Evolutionary conservation across 2,329 filamentous ascomycete genomes (phyloP).

Genomic region (Botrytis medusae): DNA sequence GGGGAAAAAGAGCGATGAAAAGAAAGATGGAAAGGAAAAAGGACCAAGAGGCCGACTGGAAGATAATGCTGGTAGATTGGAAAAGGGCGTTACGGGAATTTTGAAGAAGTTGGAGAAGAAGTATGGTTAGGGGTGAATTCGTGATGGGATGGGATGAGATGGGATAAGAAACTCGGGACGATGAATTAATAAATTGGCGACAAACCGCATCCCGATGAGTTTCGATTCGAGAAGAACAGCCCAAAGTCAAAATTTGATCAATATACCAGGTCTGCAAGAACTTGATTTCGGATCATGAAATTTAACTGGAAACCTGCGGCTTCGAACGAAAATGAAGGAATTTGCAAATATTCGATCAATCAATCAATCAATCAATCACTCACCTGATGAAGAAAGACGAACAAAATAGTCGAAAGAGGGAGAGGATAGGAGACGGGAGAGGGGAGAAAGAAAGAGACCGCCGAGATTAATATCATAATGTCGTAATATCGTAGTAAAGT

Average conservation of each 20-base stretch:
- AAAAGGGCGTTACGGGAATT: conserved; percentile 70
- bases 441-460: not conserved
- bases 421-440: fast-evolving
- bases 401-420: not conserved
- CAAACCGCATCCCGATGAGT: not conserved
- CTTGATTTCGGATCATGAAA: not conserved
- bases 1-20: not conserved
- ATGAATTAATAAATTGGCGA: not conserved
- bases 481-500: not conserved
- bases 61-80: conserved; percentile 63
- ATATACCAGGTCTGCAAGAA: not conserved
- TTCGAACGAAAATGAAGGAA: not conserved
- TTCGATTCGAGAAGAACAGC: not conserved
- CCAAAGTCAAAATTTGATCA: no score
- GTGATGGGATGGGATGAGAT: not conserved
- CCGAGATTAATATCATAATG: not conserved
- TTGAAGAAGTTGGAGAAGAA: conserved; percentile 78
- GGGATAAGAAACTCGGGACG: not conserved
- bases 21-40: conserved; percentile 40
- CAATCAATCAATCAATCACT: not conserved
- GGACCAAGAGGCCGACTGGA: conserved; percentile 58
- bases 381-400: not conserved
- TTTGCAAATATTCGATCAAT: not conserved
- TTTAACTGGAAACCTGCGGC: not conserved
- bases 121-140: conserved; percentile 37